Evolutionary conservation across 345 rosid genomes (phyloP).

Genomic region (Dipteronia dyeriana): DNA sequence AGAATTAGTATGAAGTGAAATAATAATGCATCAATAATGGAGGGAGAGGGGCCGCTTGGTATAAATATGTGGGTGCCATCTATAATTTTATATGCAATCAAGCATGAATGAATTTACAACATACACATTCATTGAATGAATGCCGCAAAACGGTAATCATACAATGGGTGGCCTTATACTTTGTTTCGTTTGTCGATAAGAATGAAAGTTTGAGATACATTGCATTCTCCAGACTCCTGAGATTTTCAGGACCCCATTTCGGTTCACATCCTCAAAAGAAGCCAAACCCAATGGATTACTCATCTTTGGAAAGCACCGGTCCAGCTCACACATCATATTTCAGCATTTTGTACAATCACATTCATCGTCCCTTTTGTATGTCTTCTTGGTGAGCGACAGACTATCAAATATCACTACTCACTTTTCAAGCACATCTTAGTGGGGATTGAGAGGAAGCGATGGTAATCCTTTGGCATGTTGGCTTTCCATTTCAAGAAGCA

Average conservation of each 20-base stretch:
- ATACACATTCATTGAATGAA: conserved; percentile 22
- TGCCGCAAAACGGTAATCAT: conserved; percentile 29
- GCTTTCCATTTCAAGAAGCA: conserved; percentile 95
- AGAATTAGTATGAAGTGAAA: conserved; percentile 2
- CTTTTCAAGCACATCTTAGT: conserved; percentile 29
- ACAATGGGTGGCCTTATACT: conserved; percentile 26
- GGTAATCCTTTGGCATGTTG: conserved; percentile 90
- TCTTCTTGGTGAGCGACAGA: conserved; percentile 19
- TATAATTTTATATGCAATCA: conserved; percentile 16
- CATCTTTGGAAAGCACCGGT: conserved; percentile 21
- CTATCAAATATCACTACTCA: conserved; percentile 23
- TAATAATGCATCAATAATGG: conserved; percentile 9
- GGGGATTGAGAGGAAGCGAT: conserved; percentile 68
- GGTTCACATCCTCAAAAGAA: conserved; percentile 23
- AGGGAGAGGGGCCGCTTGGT: conserved; percentile 22
- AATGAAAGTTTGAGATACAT: conserved; percentile 26
- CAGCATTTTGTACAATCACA: conserved; percentile 25
- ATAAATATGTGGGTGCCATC: conserved; percentile 27
- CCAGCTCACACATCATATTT: conserved; percentile 19
- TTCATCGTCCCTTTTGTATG: conserved; percentile 27
- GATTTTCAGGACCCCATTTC: conserved; percentile 25
- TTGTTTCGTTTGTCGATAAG: conserved; percentile 14
- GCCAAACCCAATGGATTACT: conserved; percentile 28
- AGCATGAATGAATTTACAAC: conserved; percentile 6
- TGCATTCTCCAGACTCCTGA: conserved; percentile 26